A percentile compares a stretch with the other conserved stretches of the same genome.
phyloP scores from a whole-genome alignment of 306 rosid genomes.

The Glycyrrhiza uralensis region DNA sequence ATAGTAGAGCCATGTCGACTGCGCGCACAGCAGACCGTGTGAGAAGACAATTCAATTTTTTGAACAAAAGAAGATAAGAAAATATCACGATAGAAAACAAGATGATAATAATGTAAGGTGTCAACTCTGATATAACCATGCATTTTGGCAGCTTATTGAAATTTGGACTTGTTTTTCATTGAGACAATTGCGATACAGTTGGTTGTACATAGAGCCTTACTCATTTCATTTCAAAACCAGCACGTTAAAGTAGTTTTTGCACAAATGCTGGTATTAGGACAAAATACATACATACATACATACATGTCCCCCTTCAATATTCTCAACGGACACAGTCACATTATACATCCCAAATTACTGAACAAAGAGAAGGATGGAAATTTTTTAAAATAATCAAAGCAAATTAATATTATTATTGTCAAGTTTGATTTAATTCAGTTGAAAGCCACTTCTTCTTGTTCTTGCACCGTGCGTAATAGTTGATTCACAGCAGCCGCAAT shows the following conservation, averaged over 20 bases:
- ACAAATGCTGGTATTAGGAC: neutral
- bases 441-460: constrained; percentile 48
- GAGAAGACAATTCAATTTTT: neutral
- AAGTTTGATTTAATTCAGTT: constrained; percentile 30
- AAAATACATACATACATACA: neutral
- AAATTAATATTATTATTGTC: neutral
- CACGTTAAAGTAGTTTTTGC: neutral
- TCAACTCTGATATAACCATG: neutral
- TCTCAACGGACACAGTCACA: constrained; percentile 8
- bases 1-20: neutral
- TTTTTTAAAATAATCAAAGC: neutral
- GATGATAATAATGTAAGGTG: neutral
- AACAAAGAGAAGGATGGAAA: neutral
- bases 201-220: constrained; percentile 11
- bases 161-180: neutral
- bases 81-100: neutral
- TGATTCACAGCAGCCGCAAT: constrained; percentile 84
- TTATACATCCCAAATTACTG: constrained; percentile 2
- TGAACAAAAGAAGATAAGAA: neutral
- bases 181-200: neutral
- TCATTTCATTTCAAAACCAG: constrained; percentile 10
- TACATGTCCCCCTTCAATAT: neutral
- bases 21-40: too few relatives aligned
- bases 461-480: constrained; percentile 52
- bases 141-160: neutral